Percentiles rank a stretch among this genome's conserved stretches.
These are phyloP conservation scores for Aeschynomene evenia DNA, from an alignment of 306 rosid species.

Conservation along the genomic window DNA sequence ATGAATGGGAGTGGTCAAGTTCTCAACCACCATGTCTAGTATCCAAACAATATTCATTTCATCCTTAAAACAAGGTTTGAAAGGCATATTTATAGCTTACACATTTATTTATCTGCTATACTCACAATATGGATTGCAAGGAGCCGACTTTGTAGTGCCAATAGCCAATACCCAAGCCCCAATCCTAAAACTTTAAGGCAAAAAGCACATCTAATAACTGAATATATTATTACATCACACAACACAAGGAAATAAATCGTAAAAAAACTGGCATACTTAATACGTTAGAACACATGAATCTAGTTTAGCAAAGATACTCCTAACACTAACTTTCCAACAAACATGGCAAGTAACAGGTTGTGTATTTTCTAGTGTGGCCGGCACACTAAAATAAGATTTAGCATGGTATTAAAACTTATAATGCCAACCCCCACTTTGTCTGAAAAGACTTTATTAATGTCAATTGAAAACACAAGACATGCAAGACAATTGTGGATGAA, in stretches of 20 bases:
- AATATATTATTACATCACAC: background rate
- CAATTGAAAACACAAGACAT: too few species aligned
- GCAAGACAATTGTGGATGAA: too few species aligned
- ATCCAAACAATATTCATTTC: constrained; percentile 6
- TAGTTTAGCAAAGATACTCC: background rate
- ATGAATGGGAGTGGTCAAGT: constrained; percentile 5
- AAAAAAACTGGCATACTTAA: background rate
- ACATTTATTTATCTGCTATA: constrained; percentile 1
- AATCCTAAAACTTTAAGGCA: constrained; percentile 21
- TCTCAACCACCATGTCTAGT: constrained; percentile 19
- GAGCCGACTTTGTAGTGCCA: background rate
- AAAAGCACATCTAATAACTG: constrained; percentile 20
- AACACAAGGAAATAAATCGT: too few species aligned
- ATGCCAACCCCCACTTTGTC: too few species aligned
- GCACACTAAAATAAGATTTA: too few species aligned
- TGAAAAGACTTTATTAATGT: too few species aligned
- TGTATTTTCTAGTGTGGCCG: too few species aligned
- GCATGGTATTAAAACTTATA: too few species aligned
- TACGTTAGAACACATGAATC: constrained; percentile 5
- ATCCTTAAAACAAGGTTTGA: background rate
- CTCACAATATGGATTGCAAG: constrained; percentile 23
- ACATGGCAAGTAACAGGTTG: too few species aligned
- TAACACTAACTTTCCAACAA: too few species aligned
- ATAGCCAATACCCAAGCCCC: constrained; percentile 25
- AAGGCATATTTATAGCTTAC: constrained; percentile 4